Base-by-base conservation (phyloP, 2,329 filamentous ascomycete species). In the Periconia sp. region DNA sequence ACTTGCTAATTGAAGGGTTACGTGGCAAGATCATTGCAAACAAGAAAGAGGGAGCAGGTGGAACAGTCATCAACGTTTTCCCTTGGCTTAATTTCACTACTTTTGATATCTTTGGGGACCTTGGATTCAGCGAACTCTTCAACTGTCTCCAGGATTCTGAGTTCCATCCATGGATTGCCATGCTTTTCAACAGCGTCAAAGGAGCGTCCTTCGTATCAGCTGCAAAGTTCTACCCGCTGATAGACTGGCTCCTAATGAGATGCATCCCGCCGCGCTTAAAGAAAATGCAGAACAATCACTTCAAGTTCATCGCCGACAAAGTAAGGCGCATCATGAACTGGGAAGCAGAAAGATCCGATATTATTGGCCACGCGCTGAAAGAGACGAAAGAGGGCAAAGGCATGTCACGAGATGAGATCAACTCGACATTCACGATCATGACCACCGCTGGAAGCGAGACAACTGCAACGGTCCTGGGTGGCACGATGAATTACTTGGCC, bases 401-500 rank as follows among this genome's bases (percentile, higher is more conserved):
- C 1, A 10, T 40, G 12, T 37, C 22, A 4, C n/a, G n/a, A n/a
- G 11, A 26, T 3, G 68, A 74, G 31, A 61, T 73, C 32, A 50
- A 66, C 12, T 50, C 55, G 2, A 71, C 61, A 33, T 50, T 57
- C 0, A 44, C 43, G 9, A 11, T 64, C 2, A 40, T 73, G 5
- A 69, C 71, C 17, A 34, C 68, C 4, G 73, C 70, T 4, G 73
- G 69, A 0, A 69, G 61, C 35, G 72, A 75, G 33, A 73, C 72
- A 1, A 66, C 66, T 1, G 70, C 69, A 0, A 69, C 59, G 1
- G 35, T 61, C 6, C 55, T 75, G 2, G 50, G 48, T 5, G 69
- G 65, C 4, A 43, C 53, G 4, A 61, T 56, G 0, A 71, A 46
- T 35, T 38, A 57, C 21, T 46, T 70, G 6, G 4, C 41, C 15